phyloP scores from a whole-genome alignment of 345 rosid species.

The Ailanthus altissimus region DNA sequence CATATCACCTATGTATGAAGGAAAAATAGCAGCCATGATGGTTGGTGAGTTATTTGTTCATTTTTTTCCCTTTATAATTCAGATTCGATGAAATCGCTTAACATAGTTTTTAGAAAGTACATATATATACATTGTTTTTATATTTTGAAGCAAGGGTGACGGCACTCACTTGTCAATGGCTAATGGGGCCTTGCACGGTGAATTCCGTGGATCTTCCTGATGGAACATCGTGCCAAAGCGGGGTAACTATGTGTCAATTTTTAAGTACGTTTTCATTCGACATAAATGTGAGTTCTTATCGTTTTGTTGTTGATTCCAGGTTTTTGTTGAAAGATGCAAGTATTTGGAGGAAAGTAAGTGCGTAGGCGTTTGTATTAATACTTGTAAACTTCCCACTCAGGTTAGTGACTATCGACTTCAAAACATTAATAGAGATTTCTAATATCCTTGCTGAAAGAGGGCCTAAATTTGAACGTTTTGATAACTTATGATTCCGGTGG shows the following conservation, averaged over 20 bases:
- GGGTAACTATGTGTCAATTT: constrained; percentile 46
- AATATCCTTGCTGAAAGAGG: not conserved
- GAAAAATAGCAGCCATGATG: constrained; percentile 78
- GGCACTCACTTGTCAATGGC: constrained; percentile 89
- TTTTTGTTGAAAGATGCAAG: constrained; percentile 86
- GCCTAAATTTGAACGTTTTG: not conserved
- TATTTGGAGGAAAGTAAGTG: constrained; percentile 96
- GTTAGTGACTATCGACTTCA: constrained; percentile 30
- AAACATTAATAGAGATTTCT: too few relatives aligned
- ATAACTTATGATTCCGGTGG: not conserved
- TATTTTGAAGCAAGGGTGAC: constrained; percentile 74
- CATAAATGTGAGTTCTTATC: not conserved
- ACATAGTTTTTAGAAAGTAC: not conserved
- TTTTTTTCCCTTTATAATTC: not conserved
- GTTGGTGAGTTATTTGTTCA: constrained; percentile 62
- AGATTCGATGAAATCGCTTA: not conserved
- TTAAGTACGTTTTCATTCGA: not conserved
- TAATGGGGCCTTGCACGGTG: constrained; percentile 75
- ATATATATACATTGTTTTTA: too few relatives aligned
- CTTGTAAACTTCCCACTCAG: constrained; percentile 97
- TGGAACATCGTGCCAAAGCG: constrained; percentile 70
- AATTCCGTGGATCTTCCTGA: constrained; percentile 76
- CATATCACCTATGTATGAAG: constrained; percentile 68
- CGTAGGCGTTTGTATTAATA: constrained; percentile 75
- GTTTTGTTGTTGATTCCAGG: constrained; percentile 37